Base-by-base conservation (phyloP, 805 yeast genomes). In the Ogataea parapolymorpha region DNA sequence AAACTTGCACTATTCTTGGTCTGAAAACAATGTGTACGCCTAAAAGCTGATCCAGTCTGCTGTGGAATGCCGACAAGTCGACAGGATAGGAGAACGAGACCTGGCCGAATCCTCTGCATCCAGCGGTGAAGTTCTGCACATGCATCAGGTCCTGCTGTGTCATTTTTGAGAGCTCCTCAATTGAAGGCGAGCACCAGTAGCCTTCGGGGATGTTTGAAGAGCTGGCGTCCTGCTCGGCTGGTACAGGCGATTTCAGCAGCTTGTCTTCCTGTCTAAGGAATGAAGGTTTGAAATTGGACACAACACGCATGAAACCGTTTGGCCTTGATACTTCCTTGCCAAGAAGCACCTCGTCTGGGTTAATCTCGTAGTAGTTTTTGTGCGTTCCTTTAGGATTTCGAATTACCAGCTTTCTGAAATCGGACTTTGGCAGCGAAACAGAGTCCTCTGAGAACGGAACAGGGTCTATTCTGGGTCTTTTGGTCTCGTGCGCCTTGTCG, bases 161-260 rank as follows among this genome's bases (percentile, higher is more conserved):
- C 40, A 76, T 50, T 6, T 57, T 48, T 0, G 70, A 48, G 2
- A 85, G 63, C 23, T 74, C 77, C 2, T 63, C 65, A 12, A 82
- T 63, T 0, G 83, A 62, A 1, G 93, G 95, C 0, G 82, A 70
- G 46, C 86, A 78, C 89, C 91, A 85, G 53, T 85, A 85, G 3
- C 75, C 85, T 4, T 49, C 51, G n/a, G 37, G 27, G 3, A 17
- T 16, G 4, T 20, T 22, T 4, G 25, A 12, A 3, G 16, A 24
- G 6, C 18, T 24, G 17, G 14, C 13, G 7, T 20, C 22, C 9
- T 20, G 22, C 7, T 20, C 22, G 20, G 20, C 20, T 18, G 20
- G 20, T 7, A 20, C 22, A 20, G 22, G 22, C 22, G 22, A 20
- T 20, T 20, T 7, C 22, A 20, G 10, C 22, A 20, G 22, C 22